Conservation (phyloP, 495 filamentous ascomycete species). For the Xylaria grammica region DNA sequence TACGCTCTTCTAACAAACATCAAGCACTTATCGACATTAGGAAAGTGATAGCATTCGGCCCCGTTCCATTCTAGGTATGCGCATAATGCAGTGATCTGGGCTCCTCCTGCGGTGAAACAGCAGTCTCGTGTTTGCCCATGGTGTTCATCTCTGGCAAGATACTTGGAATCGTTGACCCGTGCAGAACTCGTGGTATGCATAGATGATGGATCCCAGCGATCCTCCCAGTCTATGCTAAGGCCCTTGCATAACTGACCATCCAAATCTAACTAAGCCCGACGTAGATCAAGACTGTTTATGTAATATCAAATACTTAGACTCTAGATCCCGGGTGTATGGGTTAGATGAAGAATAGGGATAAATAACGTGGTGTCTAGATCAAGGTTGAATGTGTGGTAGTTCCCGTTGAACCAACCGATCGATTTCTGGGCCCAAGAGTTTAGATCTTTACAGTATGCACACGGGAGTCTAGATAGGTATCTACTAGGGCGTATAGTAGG, state of each 20-base stretch:
- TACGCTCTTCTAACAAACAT: too few relatives aligned
- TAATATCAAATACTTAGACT: not conserved
- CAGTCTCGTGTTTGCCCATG: too few relatives aligned
- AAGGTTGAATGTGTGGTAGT: constrained; percentile 5
- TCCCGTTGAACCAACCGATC: not conserved
- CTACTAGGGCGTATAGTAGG: too few relatives aligned
- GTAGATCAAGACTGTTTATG: not conserved
- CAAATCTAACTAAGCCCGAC: not conserved
- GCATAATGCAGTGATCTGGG: not conserved
- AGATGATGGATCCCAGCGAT: not conserved
- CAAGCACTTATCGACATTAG: constrained; percentile 1
- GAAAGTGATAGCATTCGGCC: not conserved
- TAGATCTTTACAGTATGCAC: too few relatives aligned
- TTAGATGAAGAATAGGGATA: not conserved
- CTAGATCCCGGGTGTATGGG: constrained; percentile 12
- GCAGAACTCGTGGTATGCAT: not conserved
- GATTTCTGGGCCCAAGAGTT: not conserved
- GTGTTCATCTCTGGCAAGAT: too few relatives aligned
- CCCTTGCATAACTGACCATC: not conserved
- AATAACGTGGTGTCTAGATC: constrained; percentile 4
- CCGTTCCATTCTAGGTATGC: not conserved
- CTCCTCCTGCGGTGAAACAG: too few relatives aligned
- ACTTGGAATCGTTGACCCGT: not conserved
- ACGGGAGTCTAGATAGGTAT: too few relatives aligned
- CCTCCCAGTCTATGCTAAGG: not conserved